Percentiles rank a stretch among this genome's conserved stretches.
Conservation (phyloP, 2,329 filamentous ascomycete genomes). For the Epichloe aotearoae region DNA sequence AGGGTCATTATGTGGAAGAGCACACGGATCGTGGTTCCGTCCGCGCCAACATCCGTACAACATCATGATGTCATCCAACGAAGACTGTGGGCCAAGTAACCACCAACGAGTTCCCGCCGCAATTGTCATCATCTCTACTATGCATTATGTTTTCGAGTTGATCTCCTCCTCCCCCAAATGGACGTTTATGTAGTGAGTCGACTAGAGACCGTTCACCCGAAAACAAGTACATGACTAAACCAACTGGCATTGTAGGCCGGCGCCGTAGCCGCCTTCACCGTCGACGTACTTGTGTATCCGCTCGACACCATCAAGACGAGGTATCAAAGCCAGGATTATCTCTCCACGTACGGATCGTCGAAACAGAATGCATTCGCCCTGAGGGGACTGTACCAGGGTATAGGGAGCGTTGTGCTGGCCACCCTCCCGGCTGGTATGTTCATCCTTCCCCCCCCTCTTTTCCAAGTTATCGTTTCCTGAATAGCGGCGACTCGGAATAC, state of each 20-base stretch:
- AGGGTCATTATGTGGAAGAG: too few relatives aligned
- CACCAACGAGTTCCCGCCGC: not conserved
- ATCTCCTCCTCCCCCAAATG: conserved; percentile 2
- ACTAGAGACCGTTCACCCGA: not conserved
- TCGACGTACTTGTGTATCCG: conserved; percentile 77
- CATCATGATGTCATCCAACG: conserved; percentile 1
- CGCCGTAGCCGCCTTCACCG: conserved; percentile 70
- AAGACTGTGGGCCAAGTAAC: not conserved
- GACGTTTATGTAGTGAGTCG: conserved; percentile 21
- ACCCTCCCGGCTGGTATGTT: conserved; percentile 70
- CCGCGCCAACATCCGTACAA: not conserved
- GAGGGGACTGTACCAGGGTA: conserved; percentile 71
- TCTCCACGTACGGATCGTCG: conserved; percentile 47
- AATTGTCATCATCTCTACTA: not conserved
- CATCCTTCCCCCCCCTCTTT: not conserved
- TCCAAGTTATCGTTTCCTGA: too few relatives aligned
- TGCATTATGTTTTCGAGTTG: not conserved
- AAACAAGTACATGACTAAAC: not conserved
- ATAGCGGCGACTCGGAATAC: too few relatives aligned
- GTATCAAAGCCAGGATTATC: conserved; percentile 66
- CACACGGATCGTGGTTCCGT: too few relatives aligned
- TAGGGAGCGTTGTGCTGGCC: conserved; percentile 72
- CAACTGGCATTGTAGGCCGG: conserved; percentile 49
- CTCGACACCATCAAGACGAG: conserved; percentile 84
- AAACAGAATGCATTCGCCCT: conserved; percentile 43